Evolutionary conservation across 495 filamentous ascomycete genomes (phyloP).

Genomic region (Peziza echinospora): DNA sequence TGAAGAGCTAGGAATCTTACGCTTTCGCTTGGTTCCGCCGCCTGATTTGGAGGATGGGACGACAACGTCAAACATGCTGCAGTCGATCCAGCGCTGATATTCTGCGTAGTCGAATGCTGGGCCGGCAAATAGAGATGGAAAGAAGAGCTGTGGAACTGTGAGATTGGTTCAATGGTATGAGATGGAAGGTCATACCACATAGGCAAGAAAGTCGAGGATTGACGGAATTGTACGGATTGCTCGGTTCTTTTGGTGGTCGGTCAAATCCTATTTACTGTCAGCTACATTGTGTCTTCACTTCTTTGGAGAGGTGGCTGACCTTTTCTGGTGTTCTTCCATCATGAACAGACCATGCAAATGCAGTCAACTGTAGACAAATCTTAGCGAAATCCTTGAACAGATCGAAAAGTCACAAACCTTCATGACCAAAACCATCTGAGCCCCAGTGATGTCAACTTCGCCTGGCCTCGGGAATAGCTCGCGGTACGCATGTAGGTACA

Average conservation of each 20-base stretch:
- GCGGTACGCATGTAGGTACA: slow-evolving; percentile 64
- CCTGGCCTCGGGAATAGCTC: slow-evolving; percentile 43
- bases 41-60: slow-evolving; percentile 21
- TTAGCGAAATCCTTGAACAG: background rate
- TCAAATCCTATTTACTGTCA: slow-evolving; percentile 31
- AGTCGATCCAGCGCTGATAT: slow-evolving; percentile 80
- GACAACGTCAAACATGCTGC: slow-evolving; percentile 78
- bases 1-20: slow-evolving; percentile 80
- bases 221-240: slow-evolving; percentile 49
- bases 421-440: slow-evolving; percentile 97
- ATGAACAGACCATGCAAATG: slow-evolving; percentile 94
- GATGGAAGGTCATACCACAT: slow-evolving; percentile 31
- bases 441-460: slow-evolving; percentile 71
- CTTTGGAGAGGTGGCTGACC: slow-evolving; percentile 1
- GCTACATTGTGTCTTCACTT: background rate
- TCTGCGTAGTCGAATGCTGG: slow-evolving; percentile 88
- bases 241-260: slow-evolving; percentile 67
- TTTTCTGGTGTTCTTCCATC: slow-evolving; percentile 63
- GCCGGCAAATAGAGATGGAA: slow-evolving; percentile 68
- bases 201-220: slow-evolving; percentile 63
- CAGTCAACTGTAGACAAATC: slow-evolving; percentile 34
- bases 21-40: slow-evolving; percentile 59
- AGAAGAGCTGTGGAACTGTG: slow-evolving; percentile 41
- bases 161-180: background rate
- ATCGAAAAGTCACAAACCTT: slow-evolving; percentile 30